Conservation (phyloP, 441 rosid genomes). For the Viola pubescens region DNA sequence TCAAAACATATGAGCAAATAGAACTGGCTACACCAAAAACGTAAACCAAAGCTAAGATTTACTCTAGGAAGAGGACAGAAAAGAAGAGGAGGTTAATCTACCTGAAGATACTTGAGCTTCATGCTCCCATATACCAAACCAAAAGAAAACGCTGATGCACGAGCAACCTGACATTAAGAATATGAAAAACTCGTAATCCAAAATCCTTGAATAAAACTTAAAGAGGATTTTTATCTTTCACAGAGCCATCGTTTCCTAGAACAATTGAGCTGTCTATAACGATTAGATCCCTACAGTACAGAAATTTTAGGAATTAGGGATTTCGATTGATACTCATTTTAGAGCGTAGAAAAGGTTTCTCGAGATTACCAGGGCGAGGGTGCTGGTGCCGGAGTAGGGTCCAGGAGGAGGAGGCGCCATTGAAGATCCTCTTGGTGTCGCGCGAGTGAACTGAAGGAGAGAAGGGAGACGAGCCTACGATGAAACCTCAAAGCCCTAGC, state of each 20-base stretch:
- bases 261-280: too few relatives aligned
- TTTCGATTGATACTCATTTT: not conserved
- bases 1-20: not conserved
- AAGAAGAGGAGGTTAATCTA: constrained; percentile 6
- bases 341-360: not conserved
- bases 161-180: constrained; percentile 40
- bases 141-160: constrained; percentile 60
- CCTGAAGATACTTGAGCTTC: constrained; percentile 61
- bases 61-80: not conserved
- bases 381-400: constrained; percentile 85
- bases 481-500: constrained; percentile 7
- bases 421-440: not conserved
- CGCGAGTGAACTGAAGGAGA: not conserved
- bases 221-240: too few relatives aligned
- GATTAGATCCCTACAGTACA: too few relatives aligned
- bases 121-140: constrained; percentile 57
- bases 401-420: constrained; percentile 90
- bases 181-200: not conserved
- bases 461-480: not conserved
- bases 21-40: not conserved
- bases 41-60: not conserved
- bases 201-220: not conserved
- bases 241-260: too few relatives aligned
- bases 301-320: not conserved
- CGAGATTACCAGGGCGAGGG: constrained; percentile 27